Evolutionary conservation across 1,284 basidiomycete genomes (phyloP), one percentile per base, ranked within the genome.

Genomic region (Tranzscheliella williamsii): DNA sequence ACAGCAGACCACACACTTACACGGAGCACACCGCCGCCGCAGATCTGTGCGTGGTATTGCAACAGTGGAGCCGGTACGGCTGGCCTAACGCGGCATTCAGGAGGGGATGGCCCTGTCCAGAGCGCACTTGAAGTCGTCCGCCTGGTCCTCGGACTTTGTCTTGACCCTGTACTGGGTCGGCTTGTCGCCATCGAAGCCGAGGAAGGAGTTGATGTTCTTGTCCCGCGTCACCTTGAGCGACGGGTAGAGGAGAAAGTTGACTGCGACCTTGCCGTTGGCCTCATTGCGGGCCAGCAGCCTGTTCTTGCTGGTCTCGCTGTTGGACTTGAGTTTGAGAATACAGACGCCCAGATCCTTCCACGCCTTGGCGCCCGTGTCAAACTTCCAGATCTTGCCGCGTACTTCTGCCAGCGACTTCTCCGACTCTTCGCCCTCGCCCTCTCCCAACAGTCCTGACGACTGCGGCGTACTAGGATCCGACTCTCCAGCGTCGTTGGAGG

Each of bases 321-420:
- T 31, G 38, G 51, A 53, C 50, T 75, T 75, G 61, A 75, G 40
- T 24, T 67, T 68, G 27, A 67, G 51, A 5, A 67, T 49, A 38
- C 63, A 67, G 5, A 75, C 48, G 16, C 72, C 72, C 11, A 75
- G 51, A 33, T 75, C 72, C 36, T 65, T 62, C 71, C 71, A 75
- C 3, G 37, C 23, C 30, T 63, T 57, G 17, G 57, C 48, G 4
- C 31, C 45, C 4, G 35, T 27, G 38, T 67, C 66, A 11, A 75
- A 46, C 17, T 60, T 54, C 72, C 72, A 75, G 38, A 75, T 49
- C 39, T 75, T 75, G 38, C 58, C 56, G 2, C 72, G 66, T 2
- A 53, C 64, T 24, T 70, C 62, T 31, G 58, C 43, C 5, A 58
- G 33, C 9, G 64, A 66, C 4, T 33, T 37, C 39, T 75, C 72